Conservation (phyloP, 352 stramenopile genomes). For the Globisporangium camurandrum region DNA sequence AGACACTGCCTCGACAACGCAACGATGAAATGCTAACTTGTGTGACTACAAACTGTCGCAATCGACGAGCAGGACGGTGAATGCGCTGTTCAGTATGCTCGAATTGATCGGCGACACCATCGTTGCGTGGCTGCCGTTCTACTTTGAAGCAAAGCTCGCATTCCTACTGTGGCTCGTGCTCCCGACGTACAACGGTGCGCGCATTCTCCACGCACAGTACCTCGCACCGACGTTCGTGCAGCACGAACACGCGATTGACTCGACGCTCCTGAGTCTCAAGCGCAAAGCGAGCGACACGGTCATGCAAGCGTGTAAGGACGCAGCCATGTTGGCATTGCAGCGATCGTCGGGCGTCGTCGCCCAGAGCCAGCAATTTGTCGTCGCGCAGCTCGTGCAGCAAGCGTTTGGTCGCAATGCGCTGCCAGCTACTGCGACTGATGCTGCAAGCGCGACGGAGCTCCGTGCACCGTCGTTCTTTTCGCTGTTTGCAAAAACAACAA, state of each 20-base stretch:
- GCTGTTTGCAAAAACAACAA: slow-evolving; percentile 5
- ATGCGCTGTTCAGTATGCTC: slow-evolving; percentile 46
- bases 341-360: slow-evolving; percentile 50
- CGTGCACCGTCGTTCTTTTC: slow-evolving; percentile 17
- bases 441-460: slow-evolving; percentile 4
- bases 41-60: background rate
- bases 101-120: slow-evolving; percentile 54
- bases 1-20: too few relatives aligned
- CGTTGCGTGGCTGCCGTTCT: slow-evolving; percentile 59
- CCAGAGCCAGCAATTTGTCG: slow-evolving; percentile 60
- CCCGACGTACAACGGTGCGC: slow-evolving; percentile 39
- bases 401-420: slow-evolving; percentile 21
- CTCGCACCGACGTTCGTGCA: slow-evolving; percentile 60
- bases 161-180: slow-evolving; percentile 65
- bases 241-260: slow-evolving; percentile 57
- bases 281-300: slow-evolving; percentile 58
- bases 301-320: slow-evolving; percentile 59
- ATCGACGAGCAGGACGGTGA: slow-evolving; percentile 57
- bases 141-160: slow-evolving; percentile 66
- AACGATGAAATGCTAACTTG: background rate
- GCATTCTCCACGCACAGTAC: slow-evolving; percentile 45
- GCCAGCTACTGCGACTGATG: background rate
- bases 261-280: slow-evolving; percentile 45
- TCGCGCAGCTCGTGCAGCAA: slow-evolving; percentile 58
- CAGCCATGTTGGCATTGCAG: slow-evolving; percentile 43